Conservation (phyloP, 192 early-diverging fungal species). For the Backusella liffmaniae region DNA sequence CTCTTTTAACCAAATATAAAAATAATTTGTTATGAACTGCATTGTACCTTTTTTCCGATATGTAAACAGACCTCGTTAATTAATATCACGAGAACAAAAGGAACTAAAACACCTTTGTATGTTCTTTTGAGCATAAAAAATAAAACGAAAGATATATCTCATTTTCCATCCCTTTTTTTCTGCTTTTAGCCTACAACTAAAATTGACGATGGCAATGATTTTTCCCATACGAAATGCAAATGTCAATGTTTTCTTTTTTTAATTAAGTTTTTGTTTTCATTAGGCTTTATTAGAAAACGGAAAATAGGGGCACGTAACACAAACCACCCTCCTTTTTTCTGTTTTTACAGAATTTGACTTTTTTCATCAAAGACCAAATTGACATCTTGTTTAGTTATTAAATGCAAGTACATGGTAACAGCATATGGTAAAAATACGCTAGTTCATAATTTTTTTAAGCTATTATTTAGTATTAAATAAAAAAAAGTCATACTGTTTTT, state of each 20-base stretch:
- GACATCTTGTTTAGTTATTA: neutral
- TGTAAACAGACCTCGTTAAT: neutral
- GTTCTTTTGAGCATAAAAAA: neutral
- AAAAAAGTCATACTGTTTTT: neutral
- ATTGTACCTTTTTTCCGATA: neutral
- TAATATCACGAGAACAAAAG: neutral
- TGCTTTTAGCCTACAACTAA: neutral
- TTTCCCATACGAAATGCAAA: neutral
- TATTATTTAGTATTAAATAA: neutral
- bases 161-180: neutral
- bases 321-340: neutral
- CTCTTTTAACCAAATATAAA: neutral
- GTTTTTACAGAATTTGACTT: neutral
- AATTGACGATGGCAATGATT: neutral
- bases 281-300: neutral
- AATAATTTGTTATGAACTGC: neutral
- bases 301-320: neutral
- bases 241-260: neutral
- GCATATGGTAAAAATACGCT: neutral
- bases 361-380: neutral
- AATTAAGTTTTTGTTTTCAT: neutral
- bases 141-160: neutral
- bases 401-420: neutral
- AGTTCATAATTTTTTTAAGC: neutral
- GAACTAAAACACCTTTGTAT: neutral